Evolutionary conservation across 1,284 basidiomycete species (phyloP), one percentile per base, ranked within the genome.

Genomic region (Neonothopanus nambi): DNA sequence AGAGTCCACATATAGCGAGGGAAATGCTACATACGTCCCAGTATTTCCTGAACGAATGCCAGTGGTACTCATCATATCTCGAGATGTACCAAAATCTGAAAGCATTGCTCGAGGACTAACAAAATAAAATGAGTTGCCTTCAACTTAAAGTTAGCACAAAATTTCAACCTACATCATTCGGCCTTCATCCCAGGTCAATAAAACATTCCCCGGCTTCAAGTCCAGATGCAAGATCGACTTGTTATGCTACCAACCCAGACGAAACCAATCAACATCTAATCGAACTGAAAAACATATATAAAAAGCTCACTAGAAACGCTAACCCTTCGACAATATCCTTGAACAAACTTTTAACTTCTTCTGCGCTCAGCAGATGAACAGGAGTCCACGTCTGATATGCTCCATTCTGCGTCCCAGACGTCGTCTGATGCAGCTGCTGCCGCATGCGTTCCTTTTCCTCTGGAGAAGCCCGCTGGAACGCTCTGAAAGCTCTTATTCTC

Each of bases 81-180:
- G 84, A 11, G 93, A 95, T 0, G 94, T 96, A 3, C 95, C 95
- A 69, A 98, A 98, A 64, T 98, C 95, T 1, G 93, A 93, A 11
- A 98, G 76, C 87, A 96, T 89, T 0, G 92, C 93, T 57, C 88
- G 78, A 17, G 89, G 89, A 56, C 89, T 91, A 7, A 52, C 13
- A 44, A 7, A 26, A 18, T 18, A 6, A 18, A 17, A 20, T n/a
- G n/a, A n/a, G n/a, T n/a, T n/a, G n/a, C n/a, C n/a, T n/a, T 37
- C 24, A 18, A 39, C 51, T 23, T 48, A 46, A 42, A 44, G 9
- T 52, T 20, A 48, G 46, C 35, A 55, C 51, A n/a, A n/a, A n/a
- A n/a, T n/a, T n/a, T n/a, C n/a, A n/a, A n/a, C n/a, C n/a, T n/a
- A n/a, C n/a, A n/a, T n/a, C n/a, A n/a, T n/a, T n/a, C n/a, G n/a